Conservation (phyloP, 192 early-diverging fungal species). For the Coemansia erecta region DNA sequence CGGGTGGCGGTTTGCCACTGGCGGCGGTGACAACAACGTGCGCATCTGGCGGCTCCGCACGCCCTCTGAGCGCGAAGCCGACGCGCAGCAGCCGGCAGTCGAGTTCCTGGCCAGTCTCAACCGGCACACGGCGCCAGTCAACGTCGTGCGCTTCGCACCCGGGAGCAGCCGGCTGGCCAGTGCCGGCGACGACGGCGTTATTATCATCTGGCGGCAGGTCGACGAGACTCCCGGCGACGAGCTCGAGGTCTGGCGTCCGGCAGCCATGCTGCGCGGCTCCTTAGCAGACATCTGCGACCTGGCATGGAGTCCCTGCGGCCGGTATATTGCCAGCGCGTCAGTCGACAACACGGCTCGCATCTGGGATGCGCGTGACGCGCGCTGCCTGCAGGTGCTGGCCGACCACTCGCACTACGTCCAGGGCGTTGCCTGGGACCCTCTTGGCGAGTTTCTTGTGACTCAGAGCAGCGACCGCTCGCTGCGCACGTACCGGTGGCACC, state of each 20-base stretch:
- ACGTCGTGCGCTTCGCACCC: slow-evolving; percentile 89
- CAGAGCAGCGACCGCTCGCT: slow-evolving; percentile 88
- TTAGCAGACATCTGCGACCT: slow-evolving; percentile 87
- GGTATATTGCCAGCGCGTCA: slow-evolving; percentile 77
- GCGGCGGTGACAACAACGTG: slow-evolving; percentile 87
- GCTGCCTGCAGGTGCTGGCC: slow-evolving; percentile 70
- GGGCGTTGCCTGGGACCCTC: slow-evolving; percentile 94
- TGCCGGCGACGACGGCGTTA: slow-evolving; percentile 86
- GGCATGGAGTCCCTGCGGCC: slow-evolving; percentile 88
- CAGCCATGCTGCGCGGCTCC: slow-evolving; percentile 70
- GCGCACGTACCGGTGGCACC: slow-evolving; percentile 47
- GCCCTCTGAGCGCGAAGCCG: slow-evolving; percentile 13
- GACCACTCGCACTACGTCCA: slow-evolving; percentile 95
- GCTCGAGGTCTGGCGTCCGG: slow-evolving; percentile 76
- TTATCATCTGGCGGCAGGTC: slow-evolving; percentile 80
- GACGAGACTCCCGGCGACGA: slow-evolving; percentile 40
- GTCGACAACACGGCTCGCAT: slow-evolving; percentile 86
- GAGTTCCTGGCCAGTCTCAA: slow-evolving; percentile 81
- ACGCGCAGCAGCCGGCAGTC: slow-evolving; percentile 52
- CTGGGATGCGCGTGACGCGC: slow-evolving; percentile 74
- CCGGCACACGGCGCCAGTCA: slow-evolving; percentile 85
- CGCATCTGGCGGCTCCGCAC: slow-evolving; percentile 59
- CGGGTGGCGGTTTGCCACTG: slow-evolving; percentile 76
- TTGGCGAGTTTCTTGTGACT: slow-evolving; percentile 80
- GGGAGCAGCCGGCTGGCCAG: slow-evolving; percentile 72